Evolutionary conservation across 1,284 basidiomycete genomes (phyloP), one percentile per base, ranked within the genome.

Genomic region (Ceratobasidium sp.): DNA sequence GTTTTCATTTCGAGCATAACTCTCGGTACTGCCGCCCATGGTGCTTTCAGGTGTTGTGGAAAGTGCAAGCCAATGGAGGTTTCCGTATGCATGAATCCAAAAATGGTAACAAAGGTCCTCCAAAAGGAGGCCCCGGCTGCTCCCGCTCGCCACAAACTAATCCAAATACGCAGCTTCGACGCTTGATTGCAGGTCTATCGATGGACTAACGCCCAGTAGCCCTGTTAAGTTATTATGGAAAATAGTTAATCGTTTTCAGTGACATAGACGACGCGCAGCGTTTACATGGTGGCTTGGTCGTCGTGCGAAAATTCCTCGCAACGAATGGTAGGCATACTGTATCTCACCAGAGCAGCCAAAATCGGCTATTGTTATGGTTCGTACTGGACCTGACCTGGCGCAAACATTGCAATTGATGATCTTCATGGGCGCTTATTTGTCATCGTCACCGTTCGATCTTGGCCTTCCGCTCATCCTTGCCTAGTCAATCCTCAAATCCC

Each of bases 71-170:
- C 6, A 22, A 17, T 47, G 58, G 58, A 38, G 8, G 20, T 27
- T 50, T 50, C 42, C 42, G 32, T 27, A 6, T 20, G 22, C n/a
- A 50, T 27, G 15, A 20, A 25, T n/a, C 58, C 58, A 38, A 62
- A 50, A 32, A n/a, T 50, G 45, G 43, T 35, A 17, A 50, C 45
- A 49, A 62, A 62, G 58, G 58, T 6, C n/a, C 32, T 22, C 45
- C 45, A 20, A 20, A 47, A 47, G 20, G 22, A 20, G 45, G 45
- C 10, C 7, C n/a, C 20, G n/a, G 45, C 22, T 20, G 20, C 7
- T 20, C 22, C 20, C 45, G 7, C 6, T 20, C 22, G 7, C 10
- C n/a, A 7, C 7, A 47, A 47, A 47, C 13, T 20, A 7, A 15
- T 22, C 45, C 8, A 22, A 22, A 8, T 47, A 47, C 10, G 7